Base-by-base conservation (phyloP, 1,139 yeast species). In the Magnusiomyces fungicola region DNA sequence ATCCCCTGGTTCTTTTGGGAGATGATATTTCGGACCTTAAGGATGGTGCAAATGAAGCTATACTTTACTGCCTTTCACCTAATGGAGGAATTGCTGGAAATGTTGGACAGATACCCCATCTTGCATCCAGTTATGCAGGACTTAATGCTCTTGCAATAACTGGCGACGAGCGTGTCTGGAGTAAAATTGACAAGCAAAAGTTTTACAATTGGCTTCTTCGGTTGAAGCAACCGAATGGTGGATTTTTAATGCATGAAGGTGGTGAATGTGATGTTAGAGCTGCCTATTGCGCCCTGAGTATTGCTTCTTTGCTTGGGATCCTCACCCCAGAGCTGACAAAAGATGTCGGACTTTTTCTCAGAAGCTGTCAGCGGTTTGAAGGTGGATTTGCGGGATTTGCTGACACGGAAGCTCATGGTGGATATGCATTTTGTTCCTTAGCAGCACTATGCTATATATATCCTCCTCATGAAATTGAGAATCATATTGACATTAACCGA, bases 331-430 rank as follows among this genome's bases (percentile, higher is more conserved):
- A 83, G 52, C 67, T 92, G n/a, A 58, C 68, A 0, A 69, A 68
- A 14, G 78, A 77, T 12, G 74, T 80, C 0, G 71, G 71, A 1
- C 75, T 73, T 10, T 92, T 90, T 81, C 58, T 92, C n/a, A 58
- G 69, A 0, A 57, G 63, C 10, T 88, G 97, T 59, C 98, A 92
- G 65, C 85, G 95, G 0, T 90, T 78, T 65, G 98, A 94, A 67
- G 98, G 99, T 23, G 98, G 98, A 0, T 86, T 90, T 67, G 86
- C 92, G 1, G 96, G 95, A 1, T 71, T 73, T 10, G 90, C 95
- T 0, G 58, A 59, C 12, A 82, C 86, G 47, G 99, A 94, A 65
- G 97, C 97, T 0, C 99, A 94, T 64, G 98, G 97, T 1, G 99
- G 98, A 0, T 92, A 92, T 64, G 80, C 97, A 0, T 94, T 78